phyloP scores from a whole-genome alignment of 768 basidiomycete species.

The Podaxis rugospora region DNA sequence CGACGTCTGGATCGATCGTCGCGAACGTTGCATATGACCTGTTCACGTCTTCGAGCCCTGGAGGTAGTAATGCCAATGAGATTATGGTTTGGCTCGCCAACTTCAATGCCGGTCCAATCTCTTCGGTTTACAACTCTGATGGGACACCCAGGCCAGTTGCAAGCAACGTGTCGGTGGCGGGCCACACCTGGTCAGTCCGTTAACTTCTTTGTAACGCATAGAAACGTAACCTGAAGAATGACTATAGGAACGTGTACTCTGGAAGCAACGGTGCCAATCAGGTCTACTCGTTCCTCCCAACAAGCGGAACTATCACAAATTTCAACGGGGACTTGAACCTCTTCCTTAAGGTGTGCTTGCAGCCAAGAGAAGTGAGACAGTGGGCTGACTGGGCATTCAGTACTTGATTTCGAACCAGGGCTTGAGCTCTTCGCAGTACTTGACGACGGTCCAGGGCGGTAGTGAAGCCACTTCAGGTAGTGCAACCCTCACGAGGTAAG shows the following conservation, averaged over 20 bases:
- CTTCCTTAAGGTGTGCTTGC: conserved; percentile 41
- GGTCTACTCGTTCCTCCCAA: conserved; percentile 47
- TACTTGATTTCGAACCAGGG: conserved; percentile 44
- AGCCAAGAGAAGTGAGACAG: background rate
- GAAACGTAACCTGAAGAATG: background rate
- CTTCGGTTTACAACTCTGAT: conserved; percentile 36
- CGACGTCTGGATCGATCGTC: conserved; percentile 34
- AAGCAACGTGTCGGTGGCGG: conserved; percentile 40
- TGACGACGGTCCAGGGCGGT: conserved; percentile 57
- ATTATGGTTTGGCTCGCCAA: conserved; percentile 69
- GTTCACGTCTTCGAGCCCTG: conserved; percentile 50
- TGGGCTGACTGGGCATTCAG: conserved; percentile 23
- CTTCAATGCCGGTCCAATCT: conserved; percentile 55
- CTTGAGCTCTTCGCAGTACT: conserved; percentile 48
- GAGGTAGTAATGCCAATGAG: conserved; percentile 43
- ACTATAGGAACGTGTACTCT: conserved; percentile 45
- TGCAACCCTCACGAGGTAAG: conserved; percentile 48
- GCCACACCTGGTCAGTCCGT: conserved; percentile 39
- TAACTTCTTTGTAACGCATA: background rate
- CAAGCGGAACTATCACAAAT: conserved; percentile 32
- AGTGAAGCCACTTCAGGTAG: conserved; percentile 60
- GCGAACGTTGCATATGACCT: conserved; percentile 60
- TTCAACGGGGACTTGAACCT: conserved; percentile 51
- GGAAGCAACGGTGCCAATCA: conserved; percentile 51
- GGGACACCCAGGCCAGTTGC: conserved; percentile 45